Evolutionary conservation across 2,329 filamentous ascomycete species (phyloP), one percentile per base, ranked within the genome.

Genomic region (Aspergillaceae sp.): DNA sequence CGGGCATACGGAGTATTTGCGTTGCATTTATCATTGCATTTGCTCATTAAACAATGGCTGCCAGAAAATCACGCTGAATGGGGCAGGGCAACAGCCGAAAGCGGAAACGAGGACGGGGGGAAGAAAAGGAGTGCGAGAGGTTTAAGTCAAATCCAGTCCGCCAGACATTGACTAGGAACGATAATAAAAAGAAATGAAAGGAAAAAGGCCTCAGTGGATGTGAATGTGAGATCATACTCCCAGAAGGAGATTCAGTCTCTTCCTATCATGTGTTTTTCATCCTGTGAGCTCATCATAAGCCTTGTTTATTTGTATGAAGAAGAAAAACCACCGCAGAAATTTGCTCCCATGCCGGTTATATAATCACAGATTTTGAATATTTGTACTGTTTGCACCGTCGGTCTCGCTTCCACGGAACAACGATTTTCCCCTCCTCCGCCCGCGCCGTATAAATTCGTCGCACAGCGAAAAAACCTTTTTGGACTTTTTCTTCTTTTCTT

Each of bases 401-500:
- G 36, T 26, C 26, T 26, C 8, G 10, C 50, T 43, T 4, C 0
- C n/a, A 34, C 45, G 51, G 52, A 56, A 53, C 36, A 53, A 54
- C 28, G 1, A 2, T 42, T 47, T 4, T 4, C 46, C 58, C 54
- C 11, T 28, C 41, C 50, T 48, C 53, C 50, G 44, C 46, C 41
- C 42, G 35, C 48, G 29, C 40, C 45, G 42, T 44, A 63, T 60
- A 61, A 60, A 63, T 54, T 53, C 51, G 45, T 11, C 32, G 7
- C 2, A 5, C 8, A 28, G 10, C 38, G 7, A 10, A n/a, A 41
- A 7, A 2, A 28, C 48, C 51, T 59, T 53, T 52, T 44, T 9
- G 10, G 26, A 48, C 55, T 67, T 63, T 68, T 67, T 72, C 70
- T 70, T 61, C 68, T 63, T 71, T 79, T 78, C 75, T 72, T 72